Evolutionary conservation across 192 early-diverging fungal genomes (phyloP), one percentile per base, ranked within the genome.

Genomic region (Spinellus fusiger): DNA sequence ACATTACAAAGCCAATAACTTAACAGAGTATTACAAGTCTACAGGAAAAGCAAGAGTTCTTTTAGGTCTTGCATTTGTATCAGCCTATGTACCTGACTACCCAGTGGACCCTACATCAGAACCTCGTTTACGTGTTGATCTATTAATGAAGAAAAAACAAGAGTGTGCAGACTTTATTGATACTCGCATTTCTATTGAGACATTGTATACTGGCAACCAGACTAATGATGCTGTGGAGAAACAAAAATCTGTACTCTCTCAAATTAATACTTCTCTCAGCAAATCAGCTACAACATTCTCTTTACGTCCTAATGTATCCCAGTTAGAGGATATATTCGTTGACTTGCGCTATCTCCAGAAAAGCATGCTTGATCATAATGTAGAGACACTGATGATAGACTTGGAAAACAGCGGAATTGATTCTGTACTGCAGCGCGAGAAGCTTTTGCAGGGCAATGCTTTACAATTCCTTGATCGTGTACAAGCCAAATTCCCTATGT

Each of bases 91-190:
- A 26, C 95, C 95, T 5, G 68, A 81, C 26, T 83, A 90, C 23
- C 84, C 90, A 0, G 75, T 90, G 20, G 95, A 98, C 72, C 94
- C 95, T 2, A 93, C 91, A 5, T 78, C 87, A 4, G 83, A 84
- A 58, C 79, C 89, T 0, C 79, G 81, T 20, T 70, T 86, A 9
- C 84, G 82, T 65, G 77, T 87, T 50, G 64, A 79, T 29, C 84
- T 87, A 53, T 68, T 93, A 16, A 77, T 77, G 35, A 62, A 76
- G 51, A 84, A 87, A 46, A 69, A 81, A 13, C 61, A 68, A 7
- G 40, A 61, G 0, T 54, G 83, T 1, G 59, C 72, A 15, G 74
- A 78, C 4, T 83, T 89, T 37, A 80, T 93, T 13, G 65, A 77
- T 2, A 82, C 88, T 1, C 76, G 79, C 27, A 28, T 65, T 16